A percentile compares a stretch with the other conserved stretches of the same genome.
Evolutionary conservation across 371 early-diverging fungal species (phyloP).

Genomic region (Actinomortierella wolfii): DNA sequence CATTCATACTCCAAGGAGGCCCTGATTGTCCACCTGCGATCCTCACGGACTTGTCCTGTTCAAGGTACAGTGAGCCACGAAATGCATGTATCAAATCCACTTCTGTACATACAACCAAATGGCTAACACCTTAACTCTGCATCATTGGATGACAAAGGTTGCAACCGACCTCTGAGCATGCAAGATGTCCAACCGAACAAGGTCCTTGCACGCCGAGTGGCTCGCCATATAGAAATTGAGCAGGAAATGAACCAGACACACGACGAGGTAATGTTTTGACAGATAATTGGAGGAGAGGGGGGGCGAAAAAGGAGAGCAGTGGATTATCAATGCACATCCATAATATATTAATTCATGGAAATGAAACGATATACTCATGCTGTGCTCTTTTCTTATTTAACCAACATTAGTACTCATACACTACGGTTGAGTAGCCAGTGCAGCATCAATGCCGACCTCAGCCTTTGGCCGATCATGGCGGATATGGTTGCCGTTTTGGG

Average conservation of each 20-base stretch:
- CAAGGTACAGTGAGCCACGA: constrained; percentile 18
- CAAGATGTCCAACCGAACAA: constrained; percentile 34
- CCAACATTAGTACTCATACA: too few relatives aligned
- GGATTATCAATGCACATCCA: too few relatives aligned
- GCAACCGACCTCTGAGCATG: constrained; percentile 18
- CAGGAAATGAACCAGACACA: constrained; percentile 16
- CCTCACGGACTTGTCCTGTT: constrained; percentile 30
- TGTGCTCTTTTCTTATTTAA: too few relatives aligned
- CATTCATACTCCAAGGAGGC: constrained; percentile 40
- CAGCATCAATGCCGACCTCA: constrained; percentile 1
- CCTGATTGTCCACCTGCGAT: constrained; percentile 15
- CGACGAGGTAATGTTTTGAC: constrained; percentile 10
- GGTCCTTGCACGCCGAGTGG: constrained; percentile 34
- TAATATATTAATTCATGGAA: too few relatives aligned
- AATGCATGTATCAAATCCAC: too few relatives aligned
- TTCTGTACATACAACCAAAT: too few relatives aligned
- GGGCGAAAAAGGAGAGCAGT: too few relatives aligned
- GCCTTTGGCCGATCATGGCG: not conserved
- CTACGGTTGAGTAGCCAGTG: too few relatives aligned
- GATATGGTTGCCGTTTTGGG: constrained; percentile 12
- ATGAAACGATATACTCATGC: too few relatives aligned
- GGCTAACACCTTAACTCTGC: too few relatives aligned
- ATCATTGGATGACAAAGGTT: too few relatives aligned
- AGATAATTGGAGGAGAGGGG: too few relatives aligned
- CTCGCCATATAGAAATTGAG: constrained; percentile 27